Evolutionary conservation across 2,329 filamentous ascomycete species (phyloP), one percentile per base, ranked within the genome.

Genomic region (Exophiala aquamarina): DNA sequence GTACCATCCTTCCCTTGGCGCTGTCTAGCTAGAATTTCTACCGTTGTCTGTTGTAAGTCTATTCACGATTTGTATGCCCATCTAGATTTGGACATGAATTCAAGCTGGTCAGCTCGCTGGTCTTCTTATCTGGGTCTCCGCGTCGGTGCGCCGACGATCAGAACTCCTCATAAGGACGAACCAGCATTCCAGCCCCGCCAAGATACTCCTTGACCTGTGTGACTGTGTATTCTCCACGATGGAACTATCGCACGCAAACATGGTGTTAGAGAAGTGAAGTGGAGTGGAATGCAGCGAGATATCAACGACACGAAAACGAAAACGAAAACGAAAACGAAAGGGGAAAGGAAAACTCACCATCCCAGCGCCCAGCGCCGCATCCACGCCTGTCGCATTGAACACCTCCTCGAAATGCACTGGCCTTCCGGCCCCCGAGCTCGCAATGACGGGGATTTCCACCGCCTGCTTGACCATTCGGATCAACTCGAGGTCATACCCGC

Each of bases 221-320:
- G 13, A 98, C 92, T 0, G 91, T 95, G 69, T 92, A 98, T 72
- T 98, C 92, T 29, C 86, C 89, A 39, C 93, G 77, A 72, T 98
- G 93, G 70, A 98, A 98, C 79, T 82, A 41, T 20, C 11, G 13
- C 4, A 8, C 20, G 40, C 2, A 29, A 28, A 33, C 43, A 59
- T 53, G 56, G 49, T 26, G 41, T 15, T 41, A 44, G 11, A 41
- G 17, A 46, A 31, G 28, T 31, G 28, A n/a, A n/a, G n/a, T n/a
- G n/a, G n/a, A n/a, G n/a, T n/a, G n/a, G n/a, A n/a, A n/a, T n/a
- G n/a, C 15, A 28, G 23, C 32, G 21, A 21, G 20, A 17, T 15
- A 9, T 11, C 50, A 18, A 42, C 33, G n/a, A n/a, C n/a, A n/a
- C n/a, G n/a, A n/a, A n/a, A n/a, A 31, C 28, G 9, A 31, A 9